A percentile compares a stretch with the other conserved stretches of the same genome.
These are phyloP conservation scores for Xylaria sp. DNA, from an alignment of 2,329 filamentous ascomycete genomes.

Conservation along the genomic window DNA sequence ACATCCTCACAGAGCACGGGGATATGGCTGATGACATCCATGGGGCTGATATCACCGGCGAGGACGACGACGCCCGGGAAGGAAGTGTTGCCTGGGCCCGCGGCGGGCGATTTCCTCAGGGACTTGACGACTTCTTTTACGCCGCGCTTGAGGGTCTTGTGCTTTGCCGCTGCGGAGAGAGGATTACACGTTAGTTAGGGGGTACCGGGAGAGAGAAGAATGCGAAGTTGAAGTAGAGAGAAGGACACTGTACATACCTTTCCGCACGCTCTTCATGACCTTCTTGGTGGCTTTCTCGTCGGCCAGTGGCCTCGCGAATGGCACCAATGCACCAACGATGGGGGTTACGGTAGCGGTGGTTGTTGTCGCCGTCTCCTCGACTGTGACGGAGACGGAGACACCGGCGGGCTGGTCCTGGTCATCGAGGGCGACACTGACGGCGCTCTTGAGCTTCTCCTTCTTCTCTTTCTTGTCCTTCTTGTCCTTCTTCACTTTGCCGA, in stretches of 20 bases:
- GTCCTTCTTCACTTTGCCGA: constrained; percentile 64
- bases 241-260: constrained; percentile 51
- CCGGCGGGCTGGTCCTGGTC: constrained; percentile 64
- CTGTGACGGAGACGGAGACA: constrained; percentile 50
- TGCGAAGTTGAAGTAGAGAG: not conserved
- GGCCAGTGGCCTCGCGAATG: constrained; percentile 81
- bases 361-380: constrained; percentile 5
- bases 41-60: constrained; percentile 95
- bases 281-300: constrained; percentile 77
- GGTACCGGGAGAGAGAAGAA: not conserved
- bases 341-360: constrained; percentile 50
- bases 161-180: constrained; percentile 75
- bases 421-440: constrained; percentile 66
- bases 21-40: constrained; percentile 98
- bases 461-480: constrained; percentile 71
- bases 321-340: constrained; percentile 69
- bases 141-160: constrained; percentile 94
- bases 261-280: constrained; percentile 61
- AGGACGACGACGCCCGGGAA: constrained; percentile 84
- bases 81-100: constrained; percentile 66
- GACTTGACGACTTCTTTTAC: constrained; percentile 99
- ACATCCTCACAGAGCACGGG: constrained; percentile 98
- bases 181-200: constrained; percentile 28
- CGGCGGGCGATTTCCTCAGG: constrained; percentile 84
- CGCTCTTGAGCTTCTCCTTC: constrained; percentile 72